These are phyloP conservation scores for Austroboletus eburneus DNA, from an alignment of 768 basidiomycete species.

Conservation along the genomic window DNA sequence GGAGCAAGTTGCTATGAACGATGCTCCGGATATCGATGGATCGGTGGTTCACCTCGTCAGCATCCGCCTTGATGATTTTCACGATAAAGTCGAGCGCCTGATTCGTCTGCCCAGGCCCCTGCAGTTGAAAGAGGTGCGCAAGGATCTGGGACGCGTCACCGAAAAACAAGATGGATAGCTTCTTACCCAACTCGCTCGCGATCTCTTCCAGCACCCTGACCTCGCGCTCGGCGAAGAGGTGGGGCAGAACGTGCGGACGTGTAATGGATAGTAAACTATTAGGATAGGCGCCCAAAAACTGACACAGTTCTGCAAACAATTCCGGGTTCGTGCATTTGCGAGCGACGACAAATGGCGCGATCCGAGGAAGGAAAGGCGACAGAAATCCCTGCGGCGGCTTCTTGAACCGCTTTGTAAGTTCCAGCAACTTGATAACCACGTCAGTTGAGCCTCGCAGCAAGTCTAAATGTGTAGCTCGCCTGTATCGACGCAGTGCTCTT, in stretches of 20 bases:
- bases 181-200: constrained; percentile 45
- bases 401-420: constrained; percentile 52
- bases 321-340: constrained; percentile 55
- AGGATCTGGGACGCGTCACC: constrained; percentile 58
- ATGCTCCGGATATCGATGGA: constrained; percentile 42
- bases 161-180: constrained; percentile 48
- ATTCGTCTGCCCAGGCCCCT: constrained; percentile 49
- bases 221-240: constrained; percentile 61
- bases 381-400: constrained; percentile 65
- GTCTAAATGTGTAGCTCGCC: constrained; percentile 33
- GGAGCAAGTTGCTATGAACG: constrained; percentile 63
- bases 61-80: constrained; percentile 49
- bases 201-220: constrained; percentile 56
- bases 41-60: constrained; percentile 30
- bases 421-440: constrained; percentile 44
- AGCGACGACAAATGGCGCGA: constrained; percentile 62
- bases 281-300: constrained; percentile 56
- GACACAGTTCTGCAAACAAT: constrained; percentile 60
- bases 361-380: constrained; percentile 61
- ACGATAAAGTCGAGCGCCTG: constrained; percentile 61
- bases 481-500: constrained; percentile 67
- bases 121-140: constrained; percentile 61
- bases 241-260: constrained; percentile 61
- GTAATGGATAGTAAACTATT: constrained; percentile 62
- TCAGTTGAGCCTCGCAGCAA: constrained; percentile 1